Percentiles rank a stretch among this genome's conserved stretches.
Evolutionary conservation across 1,284 basidiomycete species (phyloP).

Genomic region (Blastosporella zonata): DNA sequence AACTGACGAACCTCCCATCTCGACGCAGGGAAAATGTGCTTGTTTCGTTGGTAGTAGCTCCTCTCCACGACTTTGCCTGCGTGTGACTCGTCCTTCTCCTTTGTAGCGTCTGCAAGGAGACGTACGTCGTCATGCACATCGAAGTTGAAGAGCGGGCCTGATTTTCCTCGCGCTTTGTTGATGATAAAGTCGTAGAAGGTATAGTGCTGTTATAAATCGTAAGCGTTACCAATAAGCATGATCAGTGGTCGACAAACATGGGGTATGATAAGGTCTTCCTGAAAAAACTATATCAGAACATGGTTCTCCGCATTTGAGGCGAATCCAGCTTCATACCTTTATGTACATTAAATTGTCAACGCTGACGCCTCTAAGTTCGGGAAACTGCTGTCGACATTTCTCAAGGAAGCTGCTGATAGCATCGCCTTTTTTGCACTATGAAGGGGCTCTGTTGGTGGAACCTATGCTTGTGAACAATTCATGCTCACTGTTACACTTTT

Average conservation of each 20-base stretch:
- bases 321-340: conserved; percentile 57
- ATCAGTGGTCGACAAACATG: conserved; percentile 50
- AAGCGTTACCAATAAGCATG: conserved; percentile 12
- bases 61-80: conserved; percentile 98
- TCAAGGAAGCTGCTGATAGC: conserved; percentile 86
- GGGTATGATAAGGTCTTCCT: conserved; percentile 96
- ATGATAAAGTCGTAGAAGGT: conserved; percentile 99
- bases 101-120: conserved; percentile 90
- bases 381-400: conserved; percentile 90
- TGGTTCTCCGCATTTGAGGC: not conserved
- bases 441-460: not conserved
- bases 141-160: conserved; percentile 97
- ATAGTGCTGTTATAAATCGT: conserved; percentile 68
- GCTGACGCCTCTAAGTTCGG: conserved; percentile 85
- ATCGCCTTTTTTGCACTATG: conserved; percentile 97
- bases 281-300: conserved; percentile 4
- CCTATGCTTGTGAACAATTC: not conserved
- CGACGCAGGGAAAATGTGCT: conserved; percentile 96
- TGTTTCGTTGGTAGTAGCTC: conserved; percentile 94
- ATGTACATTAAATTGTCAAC: conserved; percentile 99
- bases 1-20: conserved; percentile 77
- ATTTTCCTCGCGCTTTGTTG: conserved; percentile 98
- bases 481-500: conserved; percentile 81
- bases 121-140: conserved; percentile 99
- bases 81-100: conserved; percentile 98